These are phyloP conservation scores for Moringa oleifera DNA, from an alignment of 345 rosid species.

Conservation along the genomic window DNA sequence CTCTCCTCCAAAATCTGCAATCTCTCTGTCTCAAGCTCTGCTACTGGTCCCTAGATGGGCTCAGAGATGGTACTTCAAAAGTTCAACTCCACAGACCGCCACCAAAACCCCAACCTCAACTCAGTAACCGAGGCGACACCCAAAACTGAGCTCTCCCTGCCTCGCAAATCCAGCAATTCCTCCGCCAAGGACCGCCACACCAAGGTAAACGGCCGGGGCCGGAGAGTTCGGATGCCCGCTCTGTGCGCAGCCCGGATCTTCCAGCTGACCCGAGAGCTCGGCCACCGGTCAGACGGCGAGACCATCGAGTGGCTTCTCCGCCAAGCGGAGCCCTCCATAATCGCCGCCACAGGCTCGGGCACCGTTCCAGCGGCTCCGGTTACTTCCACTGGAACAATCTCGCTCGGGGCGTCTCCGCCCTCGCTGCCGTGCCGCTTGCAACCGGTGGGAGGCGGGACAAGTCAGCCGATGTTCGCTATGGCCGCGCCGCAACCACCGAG, in stretches of 20 bases:
- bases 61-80: conserved; percentile 18
- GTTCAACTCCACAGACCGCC: background rate
- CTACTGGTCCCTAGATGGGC: background rate
- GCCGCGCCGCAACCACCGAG: conserved; percentile 17
- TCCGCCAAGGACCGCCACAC: conserved; percentile 60
- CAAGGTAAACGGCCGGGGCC: conserved; percentile 69
- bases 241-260: conserved; percentile 70
- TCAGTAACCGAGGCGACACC: conserved; percentile 12
- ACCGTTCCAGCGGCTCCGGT: conserved; percentile 37
- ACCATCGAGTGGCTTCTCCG: conserved; percentile 66
- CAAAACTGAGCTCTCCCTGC: conserved; percentile 11
- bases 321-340: conserved; percentile 53
- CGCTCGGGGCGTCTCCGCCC: conserved; percentile 20
- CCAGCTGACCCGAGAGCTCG: conserved; percentile 71
- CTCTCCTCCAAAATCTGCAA: background rate
- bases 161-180: conserved; percentile 22
- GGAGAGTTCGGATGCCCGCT: conserved; percentile 66
- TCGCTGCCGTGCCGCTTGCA: conserved; percentile 6
- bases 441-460: conserved; percentile 4
- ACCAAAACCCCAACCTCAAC: conserved; percentile 3
- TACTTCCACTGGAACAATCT: conserved; percentile 24
- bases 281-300: conserved; percentile 66
- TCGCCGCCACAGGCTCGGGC: conserved; percentile 54
- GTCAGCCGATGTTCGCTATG: conserved; percentile 10
- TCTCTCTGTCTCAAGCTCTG: background rate